Conservation (phyloP, 768 basidiomycete species). For the Coprinopsis strossmayeri region DNA sequence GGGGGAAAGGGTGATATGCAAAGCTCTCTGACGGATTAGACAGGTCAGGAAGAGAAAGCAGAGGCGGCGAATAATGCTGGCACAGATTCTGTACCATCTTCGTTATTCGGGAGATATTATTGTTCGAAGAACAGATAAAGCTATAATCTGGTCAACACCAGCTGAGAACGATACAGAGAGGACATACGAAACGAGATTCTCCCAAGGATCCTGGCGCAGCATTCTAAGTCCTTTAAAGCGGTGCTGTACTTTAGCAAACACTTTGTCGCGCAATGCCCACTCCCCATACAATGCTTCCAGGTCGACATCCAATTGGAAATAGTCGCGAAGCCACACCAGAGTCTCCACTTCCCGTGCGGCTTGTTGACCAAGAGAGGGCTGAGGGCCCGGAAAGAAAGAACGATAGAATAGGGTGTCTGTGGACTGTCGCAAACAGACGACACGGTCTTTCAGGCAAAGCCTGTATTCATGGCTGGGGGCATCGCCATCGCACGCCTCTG, state of each 20-base stretch:
- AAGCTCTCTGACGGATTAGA: conserved; percentile 20
- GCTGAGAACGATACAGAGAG: background rate
- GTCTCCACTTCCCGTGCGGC: conserved; percentile 54
- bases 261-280: conserved; percentile 70
- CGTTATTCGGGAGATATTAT: conserved; percentile 91
- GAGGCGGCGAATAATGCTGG: conserved; percentile 62
- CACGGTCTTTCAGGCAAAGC: conserved; percentile 73
- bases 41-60: conserved; percentile 44
- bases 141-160: conserved; percentile 29
- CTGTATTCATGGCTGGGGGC: conserved; percentile 53
- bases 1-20: conserved; percentile 78
- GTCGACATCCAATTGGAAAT: conserved; percentile 84
- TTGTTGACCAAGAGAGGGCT: conserved; percentile 26
- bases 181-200: conserved; percentile 87
- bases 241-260: conserved; percentile 59
- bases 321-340: conserved; percentile 69
- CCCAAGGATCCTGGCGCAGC: conserved; percentile 92
- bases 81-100: conserved; percentile 88
- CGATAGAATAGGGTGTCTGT: conserved; percentile 64
- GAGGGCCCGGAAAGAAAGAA: conserved; percentile 51
- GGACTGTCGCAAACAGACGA: conserved; percentile 77
- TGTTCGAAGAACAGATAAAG: conserved; percentile 97
- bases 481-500: conserved; percentile 10
- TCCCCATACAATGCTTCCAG: conserved; percentile 62
- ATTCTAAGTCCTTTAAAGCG: conserved; percentile 81